A percentile compares a stretch with the other conserved stretches of the same genome.
phyloP scores from a whole-genome alignment of 164 flowering plant species.

The Magnolia kwangsiensis region DNA sequence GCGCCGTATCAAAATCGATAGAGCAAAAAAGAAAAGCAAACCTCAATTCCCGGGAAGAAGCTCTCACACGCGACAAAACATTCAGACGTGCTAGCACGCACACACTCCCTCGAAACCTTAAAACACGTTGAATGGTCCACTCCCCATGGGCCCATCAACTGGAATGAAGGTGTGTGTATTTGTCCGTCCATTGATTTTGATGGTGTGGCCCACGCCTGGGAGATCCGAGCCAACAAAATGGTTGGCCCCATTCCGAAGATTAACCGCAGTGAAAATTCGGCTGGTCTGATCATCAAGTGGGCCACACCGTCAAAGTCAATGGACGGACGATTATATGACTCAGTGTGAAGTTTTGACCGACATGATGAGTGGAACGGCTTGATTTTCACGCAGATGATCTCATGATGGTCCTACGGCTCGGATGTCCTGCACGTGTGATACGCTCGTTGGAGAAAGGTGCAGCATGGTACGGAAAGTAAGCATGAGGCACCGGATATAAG shows the following conservation, averaged over 20 bases:
- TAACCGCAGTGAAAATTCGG: too few species aligned
- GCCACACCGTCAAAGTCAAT: too few species aligned
- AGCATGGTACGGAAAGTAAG: too few species aligned
- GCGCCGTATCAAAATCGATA: not conserved
- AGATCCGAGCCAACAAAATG: not conserved
- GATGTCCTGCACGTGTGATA: too few species aligned
- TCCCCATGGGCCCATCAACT: not conserved
- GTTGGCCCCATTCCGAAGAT: not conserved
- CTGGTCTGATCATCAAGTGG: too few species aligned
- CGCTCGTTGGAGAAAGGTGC: too few species aligned
- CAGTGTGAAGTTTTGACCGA: too few species aligned
- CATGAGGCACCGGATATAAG: too few species aligned
- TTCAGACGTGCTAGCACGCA: conserved; percentile 4
- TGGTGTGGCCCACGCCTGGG: not conserved
- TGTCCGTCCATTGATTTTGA: not conserved
- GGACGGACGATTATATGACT: too few species aligned
- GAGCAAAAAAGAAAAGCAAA: not conserved
- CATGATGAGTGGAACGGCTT: too few species aligned
- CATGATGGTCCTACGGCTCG: too few species aligned
- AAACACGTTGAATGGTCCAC: conserved; percentile 9
- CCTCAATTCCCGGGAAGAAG: conserved; percentile 18
- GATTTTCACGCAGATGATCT: too few species aligned
- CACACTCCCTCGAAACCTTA: conserved; percentile 19
- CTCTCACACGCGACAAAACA: conserved; percentile 19
- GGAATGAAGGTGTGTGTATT: not conserved